Percentiles rank a stretch among this genome's conserved stretches.
Conservation (phyloP, 2,329 filamentous ascomycete genomes). For the Diaporthe velutina region DNA sequence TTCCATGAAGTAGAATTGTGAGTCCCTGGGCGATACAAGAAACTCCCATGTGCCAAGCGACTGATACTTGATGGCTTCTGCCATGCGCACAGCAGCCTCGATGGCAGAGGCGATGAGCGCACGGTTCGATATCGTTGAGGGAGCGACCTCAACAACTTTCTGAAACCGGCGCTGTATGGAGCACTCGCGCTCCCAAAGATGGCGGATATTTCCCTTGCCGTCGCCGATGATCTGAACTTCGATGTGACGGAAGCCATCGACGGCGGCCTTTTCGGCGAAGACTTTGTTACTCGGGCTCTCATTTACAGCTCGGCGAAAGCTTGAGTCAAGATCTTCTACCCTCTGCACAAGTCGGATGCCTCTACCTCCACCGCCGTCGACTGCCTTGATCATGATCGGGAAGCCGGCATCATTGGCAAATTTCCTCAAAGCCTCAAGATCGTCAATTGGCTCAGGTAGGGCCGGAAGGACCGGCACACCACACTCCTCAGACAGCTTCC, state of each 20-base stretch:
- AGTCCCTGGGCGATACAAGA: slow-evolving; percentile 62
- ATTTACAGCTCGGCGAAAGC: slow-evolving; percentile 63
- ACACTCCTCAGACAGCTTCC: slow-evolving; percentile 21
- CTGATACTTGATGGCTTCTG: slow-evolving; percentile 62
- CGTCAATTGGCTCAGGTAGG: background rate
- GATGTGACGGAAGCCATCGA: slow-evolving; percentile 71
- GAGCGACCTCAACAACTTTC: slow-evolving; percentile 72
- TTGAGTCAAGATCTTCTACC: slow-evolving; percentile 57
- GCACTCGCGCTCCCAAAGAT: slow-evolving; percentile 73
- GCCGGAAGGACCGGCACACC: slow-evolving; percentile 30
- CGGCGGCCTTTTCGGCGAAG: slow-evolving; percentile 71
- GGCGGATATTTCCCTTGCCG: slow-evolving; percentile 61
- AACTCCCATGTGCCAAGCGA: slow-evolving; percentile 77
- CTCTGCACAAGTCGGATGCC: slow-evolving; percentile 68
- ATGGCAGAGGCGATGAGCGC: slow-evolving; percentile 50
- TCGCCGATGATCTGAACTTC: slow-evolving; percentile 73
- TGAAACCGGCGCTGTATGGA: slow-evolving; percentile 72
- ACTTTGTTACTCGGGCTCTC: slow-evolving; percentile 70
- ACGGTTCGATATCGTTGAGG: slow-evolving; percentile 62
- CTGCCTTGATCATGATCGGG: slow-evolving; percentile 63
- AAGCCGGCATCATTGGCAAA: slow-evolving; percentile 19
- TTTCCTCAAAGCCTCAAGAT: background rate
- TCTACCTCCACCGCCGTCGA: slow-evolving; percentile 72
- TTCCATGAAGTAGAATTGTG: slow-evolving; percentile 70
- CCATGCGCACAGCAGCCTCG: slow-evolving; percentile 40